phyloP scores from a whole-genome alignment of 2,329 filamentous ascomycete species.

The Claviceps sp. region DNA sequence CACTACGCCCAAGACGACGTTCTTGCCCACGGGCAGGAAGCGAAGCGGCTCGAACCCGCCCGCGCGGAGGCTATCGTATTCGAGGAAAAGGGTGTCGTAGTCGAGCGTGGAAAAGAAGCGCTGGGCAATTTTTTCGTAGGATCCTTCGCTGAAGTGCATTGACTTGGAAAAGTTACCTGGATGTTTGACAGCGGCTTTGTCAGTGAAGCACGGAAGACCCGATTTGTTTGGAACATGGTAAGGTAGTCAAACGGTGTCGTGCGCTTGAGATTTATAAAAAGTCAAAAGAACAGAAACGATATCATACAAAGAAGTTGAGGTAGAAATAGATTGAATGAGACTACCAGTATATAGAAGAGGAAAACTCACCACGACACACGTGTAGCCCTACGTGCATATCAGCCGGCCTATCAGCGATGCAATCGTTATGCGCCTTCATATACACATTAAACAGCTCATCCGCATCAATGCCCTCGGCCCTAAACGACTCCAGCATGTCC shows the following conservation, averaged over 20 bases:
- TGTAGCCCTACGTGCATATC: constrained; percentile 63
- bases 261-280: no score
- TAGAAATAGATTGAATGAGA: no score
- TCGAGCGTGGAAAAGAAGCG: constrained; percentile 47
- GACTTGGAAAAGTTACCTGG: constrained; percentile 46
- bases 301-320: no score
- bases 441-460: constrained; percentile 57
- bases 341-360: background rate
- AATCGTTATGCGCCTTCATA: constrained; percentile 61
- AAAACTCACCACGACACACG: constrained; percentile 28
- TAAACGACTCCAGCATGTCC: constrained; percentile 46
- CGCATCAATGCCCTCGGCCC: constrained; percentile 44
- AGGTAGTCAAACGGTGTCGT: no score
- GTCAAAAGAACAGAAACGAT: no score
- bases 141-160: constrained; percentile 50
- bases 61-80: constrained; percentile 45
- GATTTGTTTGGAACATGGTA: background rate
- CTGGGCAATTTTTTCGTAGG: constrained; percentile 48
- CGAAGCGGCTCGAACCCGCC: constrained; percentile 49
- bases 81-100: constrained; percentile 48
- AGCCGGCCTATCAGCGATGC: constrained; percentile 43
- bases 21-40: constrained; percentile 45
- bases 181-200: background rate
- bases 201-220: background rate
- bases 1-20: constrained; percentile 47